phyloP scores from a whole-genome alignment of 1,284 basidiomycete species.

The Apiotrichum montevideense region DNA sequence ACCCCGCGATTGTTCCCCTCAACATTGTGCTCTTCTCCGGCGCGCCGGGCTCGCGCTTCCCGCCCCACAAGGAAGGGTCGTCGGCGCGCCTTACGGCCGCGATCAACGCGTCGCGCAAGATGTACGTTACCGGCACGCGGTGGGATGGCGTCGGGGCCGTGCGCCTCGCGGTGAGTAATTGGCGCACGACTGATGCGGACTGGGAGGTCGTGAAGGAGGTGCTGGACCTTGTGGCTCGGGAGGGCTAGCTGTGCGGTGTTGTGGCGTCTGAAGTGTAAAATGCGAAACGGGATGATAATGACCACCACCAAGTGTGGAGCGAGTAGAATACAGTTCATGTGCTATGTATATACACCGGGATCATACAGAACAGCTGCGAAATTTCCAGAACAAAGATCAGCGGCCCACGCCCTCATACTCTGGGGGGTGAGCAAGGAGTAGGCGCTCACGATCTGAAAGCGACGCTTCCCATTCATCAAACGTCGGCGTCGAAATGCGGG shows the following conservation, averaged over 20 bases:
- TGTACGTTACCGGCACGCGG: conserved; percentile 48
- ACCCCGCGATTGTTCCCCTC: conserved; percentile 34
- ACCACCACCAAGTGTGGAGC: too few relatives aligned
- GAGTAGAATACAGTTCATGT: too few relatives aligned
- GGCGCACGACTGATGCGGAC: conserved; percentile 46
- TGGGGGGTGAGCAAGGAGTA: neutral
- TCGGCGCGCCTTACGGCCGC: conserved; percentile 28
- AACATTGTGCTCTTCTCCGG: conserved; percentile 52
- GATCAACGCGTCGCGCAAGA: conserved; percentile 46
- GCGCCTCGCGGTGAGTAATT: conserved; percentile 51
- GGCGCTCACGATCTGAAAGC: neutral
- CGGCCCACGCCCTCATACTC: neutral
- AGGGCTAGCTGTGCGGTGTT: too few relatives aligned
- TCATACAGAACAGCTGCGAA: neutral
- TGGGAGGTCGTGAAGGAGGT: conserved; percentile 21
- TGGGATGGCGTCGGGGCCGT: conserved; percentile 48
- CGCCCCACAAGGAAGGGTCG: conserved; percentile 1
- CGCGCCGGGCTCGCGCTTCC: conserved; percentile 22
- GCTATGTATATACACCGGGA: neutral
- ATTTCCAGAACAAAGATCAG: neutral
- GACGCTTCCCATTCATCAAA: neutral
- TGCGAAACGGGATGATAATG: too few relatives aligned
- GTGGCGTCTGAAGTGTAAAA: too few relatives aligned
- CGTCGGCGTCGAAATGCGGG: neutral
- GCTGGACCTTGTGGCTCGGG: conserved; percentile 16